These are phyloP conservation scores for Verticillium nonalfalfae DNA, from an alignment of 2,329 filamentous ascomycete species.

Conservation along the genomic window DNA sequence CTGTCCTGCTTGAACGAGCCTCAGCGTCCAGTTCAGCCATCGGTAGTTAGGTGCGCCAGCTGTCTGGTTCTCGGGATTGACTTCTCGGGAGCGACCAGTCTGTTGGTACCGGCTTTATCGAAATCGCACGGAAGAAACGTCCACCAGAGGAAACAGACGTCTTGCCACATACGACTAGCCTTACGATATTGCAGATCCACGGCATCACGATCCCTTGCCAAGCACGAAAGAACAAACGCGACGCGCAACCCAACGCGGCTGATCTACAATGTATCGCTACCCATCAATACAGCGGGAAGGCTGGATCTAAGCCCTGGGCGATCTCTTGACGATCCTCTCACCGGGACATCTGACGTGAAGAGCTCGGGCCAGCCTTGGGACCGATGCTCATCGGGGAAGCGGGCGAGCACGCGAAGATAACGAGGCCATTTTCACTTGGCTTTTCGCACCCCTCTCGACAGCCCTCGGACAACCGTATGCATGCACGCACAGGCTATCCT, in stretches of 20 bases:
- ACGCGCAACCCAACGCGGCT: not conserved
- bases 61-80: not conserved
- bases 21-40: not conserved
- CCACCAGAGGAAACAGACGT: not conserved
- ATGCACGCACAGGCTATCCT: not conserved
- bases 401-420: not conserved
- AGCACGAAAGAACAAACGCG: not conserved
- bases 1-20: not conserved
- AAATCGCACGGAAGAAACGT: too few relatives aligned
- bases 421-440: not conserved
- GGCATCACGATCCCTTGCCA: not conserved
- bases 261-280: not conserved
- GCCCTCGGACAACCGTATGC: not conserved
- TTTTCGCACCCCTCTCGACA: not conserved
- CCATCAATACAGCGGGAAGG: not conserved
- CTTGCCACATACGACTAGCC: not conserved
- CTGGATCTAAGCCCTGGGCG: not conserved
- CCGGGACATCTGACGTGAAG: not conserved
- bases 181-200: not conserved
- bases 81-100: too few relatives aligned
- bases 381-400: not conserved
- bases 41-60: not conserved
- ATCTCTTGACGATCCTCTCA: not conserved
- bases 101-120: too few relatives aligned
- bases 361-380: not conserved